Conservation (phyloP, 192 early-diverging fungal genomes). For the Rhizoclosmatium globosum region DNA sequence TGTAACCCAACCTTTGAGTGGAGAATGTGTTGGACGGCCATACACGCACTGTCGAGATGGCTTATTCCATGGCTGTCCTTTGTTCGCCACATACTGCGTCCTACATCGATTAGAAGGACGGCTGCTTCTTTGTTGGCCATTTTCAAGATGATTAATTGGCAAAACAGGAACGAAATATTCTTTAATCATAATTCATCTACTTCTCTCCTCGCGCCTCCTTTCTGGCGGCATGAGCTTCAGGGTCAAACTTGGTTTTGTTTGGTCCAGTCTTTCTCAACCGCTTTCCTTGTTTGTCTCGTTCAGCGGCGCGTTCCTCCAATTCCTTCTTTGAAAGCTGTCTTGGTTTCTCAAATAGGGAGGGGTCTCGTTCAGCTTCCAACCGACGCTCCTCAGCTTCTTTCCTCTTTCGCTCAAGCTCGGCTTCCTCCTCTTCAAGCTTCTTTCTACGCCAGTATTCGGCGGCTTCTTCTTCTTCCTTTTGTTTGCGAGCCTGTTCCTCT, state of each 20-base stretch:
- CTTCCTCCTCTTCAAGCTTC: not conserved
- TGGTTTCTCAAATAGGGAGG: conserved; percentile 4
- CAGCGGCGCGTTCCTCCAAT: not conserved
- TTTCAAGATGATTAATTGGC: not conserved
- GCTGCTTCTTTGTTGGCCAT: conserved; percentile 62
- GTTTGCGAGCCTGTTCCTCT: not conserved
- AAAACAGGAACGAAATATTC: not conserved
- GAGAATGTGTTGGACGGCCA: conserved; percentile 43
- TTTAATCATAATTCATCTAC: not conserved
- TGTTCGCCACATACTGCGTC: conserved; percentile 50
- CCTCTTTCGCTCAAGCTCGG: not conserved
- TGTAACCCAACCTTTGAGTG: conserved; percentile 47
- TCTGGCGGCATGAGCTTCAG: not conserved
- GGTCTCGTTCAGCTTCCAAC: not conserved
- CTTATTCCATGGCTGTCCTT: conserved; percentile 39
- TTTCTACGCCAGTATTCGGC: not conserved
- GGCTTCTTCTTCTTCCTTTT: not conserved
- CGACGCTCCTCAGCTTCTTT: not conserved
- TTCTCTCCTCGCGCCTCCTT: not conserved
- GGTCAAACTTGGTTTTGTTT: not conserved
- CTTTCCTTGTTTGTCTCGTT: not conserved
- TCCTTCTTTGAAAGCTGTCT: conserved; percentile 1
- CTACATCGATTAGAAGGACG: conserved; percentile 60
- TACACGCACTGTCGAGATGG: conserved; percentile 35
- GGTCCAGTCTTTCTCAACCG: conserved; percentile 3